These are phyloP conservation scores for Kazachstania africana DNA, from an alignment of 805 yeast species.

Conservation along the genomic window DNA sequence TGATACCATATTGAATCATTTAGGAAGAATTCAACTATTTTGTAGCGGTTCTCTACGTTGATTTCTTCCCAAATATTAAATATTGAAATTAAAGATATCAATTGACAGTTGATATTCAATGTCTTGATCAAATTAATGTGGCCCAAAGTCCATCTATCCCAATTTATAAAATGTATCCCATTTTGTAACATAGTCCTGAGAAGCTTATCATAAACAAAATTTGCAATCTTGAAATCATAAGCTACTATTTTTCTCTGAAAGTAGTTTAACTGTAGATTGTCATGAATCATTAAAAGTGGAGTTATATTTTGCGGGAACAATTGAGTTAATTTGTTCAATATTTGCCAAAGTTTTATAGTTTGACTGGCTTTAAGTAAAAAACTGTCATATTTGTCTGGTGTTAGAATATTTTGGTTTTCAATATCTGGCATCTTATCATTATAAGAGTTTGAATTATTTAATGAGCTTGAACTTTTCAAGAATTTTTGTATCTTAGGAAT, in stretches of 20 bases:
- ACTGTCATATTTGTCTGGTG: neutral
- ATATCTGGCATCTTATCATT: too few species aligned
- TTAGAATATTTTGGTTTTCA: too few species aligned
- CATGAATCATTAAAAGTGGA: slow-evolving; percentile 13
- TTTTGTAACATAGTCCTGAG: slow-evolving; percentile 14
- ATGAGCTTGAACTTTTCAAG: too few species aligned
- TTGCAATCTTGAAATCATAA: slow-evolving; percentile 17
- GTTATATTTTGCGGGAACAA: neutral
- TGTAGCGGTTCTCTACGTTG: slow-evolving; percentile 6
- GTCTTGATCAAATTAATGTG: slow-evolving; percentile 18
- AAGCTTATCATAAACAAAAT: slow-evolving; percentile 19
- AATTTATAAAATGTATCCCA: slow-evolving; percentile 11
- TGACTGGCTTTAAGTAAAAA: neutral
- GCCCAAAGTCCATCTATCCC: slow-evolving; percentile 21
- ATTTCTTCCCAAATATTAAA: slow-evolving; percentile 22
- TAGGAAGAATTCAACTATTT: slow-evolving; percentile 2
- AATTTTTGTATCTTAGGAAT: too few species aligned
- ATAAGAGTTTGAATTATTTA: too few species aligned
- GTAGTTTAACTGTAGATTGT: slow-evolving; percentile 10
- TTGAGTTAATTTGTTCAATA: neutral
- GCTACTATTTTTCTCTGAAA: slow-evolving; percentile 18
- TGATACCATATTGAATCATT: slow-evolving; percentile 8
- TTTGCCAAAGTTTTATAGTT: neutral
- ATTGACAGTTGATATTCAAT: slow-evolving; percentile 15
- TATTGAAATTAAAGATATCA: slow-evolving; percentile 13